A percentile compares a stretch with the other conserved stretches of the same genome.
Evolutionary conservation across 2,329 filamentous ascomycete genomes (phyloP).

Genomic region (Aspergillus novofumigatus): DNA sequence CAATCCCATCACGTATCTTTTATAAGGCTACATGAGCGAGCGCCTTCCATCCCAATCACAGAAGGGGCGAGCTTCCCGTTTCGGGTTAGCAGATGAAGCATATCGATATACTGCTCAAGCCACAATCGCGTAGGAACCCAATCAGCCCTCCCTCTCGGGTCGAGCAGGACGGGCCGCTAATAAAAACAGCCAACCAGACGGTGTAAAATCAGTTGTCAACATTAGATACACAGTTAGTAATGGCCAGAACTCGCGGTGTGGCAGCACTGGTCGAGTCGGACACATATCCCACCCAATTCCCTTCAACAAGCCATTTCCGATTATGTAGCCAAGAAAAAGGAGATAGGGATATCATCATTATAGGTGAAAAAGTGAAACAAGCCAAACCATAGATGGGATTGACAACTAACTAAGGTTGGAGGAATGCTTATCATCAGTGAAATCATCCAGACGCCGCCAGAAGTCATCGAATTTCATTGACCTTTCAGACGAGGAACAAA

Average conservation of each 20-base stretch:
- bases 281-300: too few relatives aligned
- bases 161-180: neutral
- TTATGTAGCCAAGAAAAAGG: neutral
- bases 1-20: too few relatives aligned
- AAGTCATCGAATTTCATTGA: neutral
- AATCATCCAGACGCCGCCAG: neutral
- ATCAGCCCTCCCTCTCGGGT: neutral
- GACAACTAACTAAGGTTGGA: constrained; percentile 1
- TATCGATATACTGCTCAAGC: too few relatives aligned
- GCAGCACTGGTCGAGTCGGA: too few relatives aligned
- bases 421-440: neutral
- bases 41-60: too few relatives aligned
- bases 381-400: too few relatives aligned
- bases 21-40: too few relatives aligned
- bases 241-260: neutral
- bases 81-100: too few relatives aligned
- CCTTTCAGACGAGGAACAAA: neutral
- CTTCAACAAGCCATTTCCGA: neutral
- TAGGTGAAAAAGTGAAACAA: neutral
- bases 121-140: too few relatives aligned
- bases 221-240: neutral
- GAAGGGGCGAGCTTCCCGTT: too few relatives aligned
- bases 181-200: neutral
- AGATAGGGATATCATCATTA: neutral
- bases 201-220: neutral